A percentile compares a stretch with the other conserved stretches of the same genome.
Evolutionary conservation across 768 basidiomycete genomes (phyloP).

Genomic region (Flagelloscypha sp.): DNA sequence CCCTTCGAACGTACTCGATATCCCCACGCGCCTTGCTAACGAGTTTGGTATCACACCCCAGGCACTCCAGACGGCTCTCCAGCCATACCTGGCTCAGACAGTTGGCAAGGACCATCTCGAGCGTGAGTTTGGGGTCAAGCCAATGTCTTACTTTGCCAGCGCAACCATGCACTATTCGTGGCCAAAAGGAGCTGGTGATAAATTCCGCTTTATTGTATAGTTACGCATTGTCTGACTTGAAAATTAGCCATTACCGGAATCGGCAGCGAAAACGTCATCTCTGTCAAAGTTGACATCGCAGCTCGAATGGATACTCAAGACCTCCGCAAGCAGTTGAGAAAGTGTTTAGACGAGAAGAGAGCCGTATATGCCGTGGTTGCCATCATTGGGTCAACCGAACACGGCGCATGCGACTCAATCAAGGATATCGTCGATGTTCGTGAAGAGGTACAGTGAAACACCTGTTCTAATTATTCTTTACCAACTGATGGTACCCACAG

Average conservation of each 20-base stretch:
- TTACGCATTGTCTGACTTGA: conserved; percentile 2
- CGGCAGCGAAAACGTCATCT: conserved; percentile 28
- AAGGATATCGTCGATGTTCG: conserved; percentile 27
- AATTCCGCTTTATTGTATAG: conserved; percentile 2
- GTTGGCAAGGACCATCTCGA: conserved; percentile 25
- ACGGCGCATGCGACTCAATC: conserved; percentile 36
- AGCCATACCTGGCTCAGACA: conserved; percentile 26
- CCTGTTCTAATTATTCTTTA: too few species aligned
- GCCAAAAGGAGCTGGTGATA: conserved; percentile 38
- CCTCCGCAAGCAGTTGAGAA: conserved; percentile 19
- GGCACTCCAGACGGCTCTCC: conserved; percentile 22
- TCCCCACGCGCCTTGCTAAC: conserved; percentile 23
- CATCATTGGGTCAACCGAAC: conserved; percentile 35
- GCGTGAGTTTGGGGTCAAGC: conserved; percentile 15
- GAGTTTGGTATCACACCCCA: conserved; percentile 26
- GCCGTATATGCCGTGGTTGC: conserved; percentile 35
- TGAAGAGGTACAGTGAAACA: conserved; percentile 15
- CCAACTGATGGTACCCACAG: too few species aligned
- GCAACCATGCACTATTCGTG: conserved; percentile 30
- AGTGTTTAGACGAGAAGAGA: conserved; percentile 21
- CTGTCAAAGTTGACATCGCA: conserved; percentile 25
- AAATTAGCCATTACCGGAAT: conserved; percentile 32
- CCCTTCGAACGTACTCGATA: conserved; percentile 22
- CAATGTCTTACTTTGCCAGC: conserved; percentile 14
- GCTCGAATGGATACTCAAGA: conserved; percentile 26